Percentiles rank a stretch among this genome's conserved stretches.
These are phyloP conservation scores for Puccinia brachypodii DNA, from an alignment of 1,284 basidiomycete genomes.

Conservation along the genomic window DNA sequence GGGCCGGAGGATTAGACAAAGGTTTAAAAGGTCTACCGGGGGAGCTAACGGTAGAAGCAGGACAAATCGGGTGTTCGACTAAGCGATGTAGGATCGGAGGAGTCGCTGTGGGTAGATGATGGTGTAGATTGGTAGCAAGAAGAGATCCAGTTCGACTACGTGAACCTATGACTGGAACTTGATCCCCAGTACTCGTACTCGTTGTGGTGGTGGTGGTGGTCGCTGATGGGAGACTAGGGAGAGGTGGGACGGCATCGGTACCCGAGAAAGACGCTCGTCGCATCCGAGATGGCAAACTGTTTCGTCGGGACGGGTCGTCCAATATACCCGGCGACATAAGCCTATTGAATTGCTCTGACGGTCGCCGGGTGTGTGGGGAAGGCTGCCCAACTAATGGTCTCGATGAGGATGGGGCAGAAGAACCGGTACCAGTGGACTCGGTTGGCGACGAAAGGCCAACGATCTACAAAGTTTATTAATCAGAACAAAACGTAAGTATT, in stretches of 20 bases:
- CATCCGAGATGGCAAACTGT: constrained; percentile 52
- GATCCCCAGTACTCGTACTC: too few relatives aligned
- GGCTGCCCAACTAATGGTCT: neutral
- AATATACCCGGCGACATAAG: neutral
- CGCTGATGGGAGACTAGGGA: constrained; percentile 14
- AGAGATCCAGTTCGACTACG: constrained; percentile 52
- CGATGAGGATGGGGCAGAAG: constrained; percentile 21
- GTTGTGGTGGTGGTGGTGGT: neutral
- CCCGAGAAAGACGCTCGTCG: constrained; percentile 51
- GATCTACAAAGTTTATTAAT: too few relatives aligned
- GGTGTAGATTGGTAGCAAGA: constrained; percentile 30
- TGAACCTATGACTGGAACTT: constrained; percentile 6
- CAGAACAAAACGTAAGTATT: neutral
- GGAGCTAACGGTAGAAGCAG: constrained; percentile 48
- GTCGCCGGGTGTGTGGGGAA: constrained; percentile 30
- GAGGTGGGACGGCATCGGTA: constrained; percentile 30
- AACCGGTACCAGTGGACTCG: constrained; percentile 23
- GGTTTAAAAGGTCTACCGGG: constrained; percentile 48
- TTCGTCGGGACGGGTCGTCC: constrained; percentile 50
- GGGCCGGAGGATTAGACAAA: constrained; percentile 39
- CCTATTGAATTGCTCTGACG: constrained; percentile 35
- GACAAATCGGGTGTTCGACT: neutral
- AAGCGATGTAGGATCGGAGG: constrained; percentile 31
- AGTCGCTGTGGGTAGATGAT: constrained; percentile 50
- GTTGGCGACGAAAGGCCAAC: constrained; percentile 33